Percentiles rank a stretch among this genome's conserved stretches.
Evolutionary conservation across 2,329 filamentous ascomycete species (phyloP).

Genomic region (Neofusicoccum umdonicola): DNA sequence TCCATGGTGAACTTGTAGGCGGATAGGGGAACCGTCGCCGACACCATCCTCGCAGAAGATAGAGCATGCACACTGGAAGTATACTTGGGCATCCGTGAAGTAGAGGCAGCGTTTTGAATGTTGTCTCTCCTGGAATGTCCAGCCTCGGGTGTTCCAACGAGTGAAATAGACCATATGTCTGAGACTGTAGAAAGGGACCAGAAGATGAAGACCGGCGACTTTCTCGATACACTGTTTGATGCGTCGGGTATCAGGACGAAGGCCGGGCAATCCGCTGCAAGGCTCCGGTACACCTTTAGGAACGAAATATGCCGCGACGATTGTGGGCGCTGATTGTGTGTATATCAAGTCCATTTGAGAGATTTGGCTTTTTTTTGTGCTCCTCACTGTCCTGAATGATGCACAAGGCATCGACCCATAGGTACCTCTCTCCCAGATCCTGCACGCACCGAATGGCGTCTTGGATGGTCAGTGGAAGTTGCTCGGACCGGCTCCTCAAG

Average conservation of each 20-base stretch:
- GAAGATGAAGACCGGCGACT: neutral
- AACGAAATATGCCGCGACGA: neutral
- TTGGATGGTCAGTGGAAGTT: neutral
- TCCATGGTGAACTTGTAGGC: neutral
- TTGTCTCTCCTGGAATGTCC: slow-evolving; percentile 22
- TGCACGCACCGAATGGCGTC: slow-evolving; percentile 17
- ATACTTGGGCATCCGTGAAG: slow-evolving; percentile 16
- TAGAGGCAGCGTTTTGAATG: slow-evolving; percentile 18
- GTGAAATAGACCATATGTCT: neutral
- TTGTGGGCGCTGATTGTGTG: slow-evolving; percentile 1
- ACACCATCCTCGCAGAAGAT: neutral
- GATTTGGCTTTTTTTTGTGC: neutral
- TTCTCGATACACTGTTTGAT: neutral
- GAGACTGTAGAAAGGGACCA: neutral
- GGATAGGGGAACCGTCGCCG: neutral
- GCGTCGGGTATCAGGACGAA: neutral
- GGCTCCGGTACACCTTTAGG: neutral
- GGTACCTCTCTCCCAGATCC: slow-evolving; percentile 13
- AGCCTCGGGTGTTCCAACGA: slow-evolving; percentile 5
- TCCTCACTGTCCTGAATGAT: slow-evolving; percentile 15
- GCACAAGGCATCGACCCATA: slow-evolving; percentile 17
- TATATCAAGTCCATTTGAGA: slow-evolving; percentile 10
- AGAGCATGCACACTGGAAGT: slow-evolving; percentile 18
- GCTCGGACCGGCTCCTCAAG: neutral
- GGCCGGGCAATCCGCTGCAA: neutral